phyloP scores from a whole-genome alignment of 768 basidiomycete genomes.

The Naganishia vishniacii region DNA sequence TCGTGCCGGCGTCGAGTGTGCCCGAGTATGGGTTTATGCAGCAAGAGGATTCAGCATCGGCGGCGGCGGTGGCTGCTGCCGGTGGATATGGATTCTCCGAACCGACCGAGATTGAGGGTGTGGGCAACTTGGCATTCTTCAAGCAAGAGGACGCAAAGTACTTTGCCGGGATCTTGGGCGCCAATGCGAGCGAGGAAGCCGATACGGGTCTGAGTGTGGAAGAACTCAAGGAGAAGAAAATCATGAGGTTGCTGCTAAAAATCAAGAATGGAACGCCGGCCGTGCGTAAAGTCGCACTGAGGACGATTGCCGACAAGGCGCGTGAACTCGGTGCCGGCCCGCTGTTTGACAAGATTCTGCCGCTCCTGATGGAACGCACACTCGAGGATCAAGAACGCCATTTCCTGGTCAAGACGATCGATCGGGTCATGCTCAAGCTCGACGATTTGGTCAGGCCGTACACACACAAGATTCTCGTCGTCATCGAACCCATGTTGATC shows the following conservation, averaged over 20 bases:
- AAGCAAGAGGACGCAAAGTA: conserved; percentile 97
- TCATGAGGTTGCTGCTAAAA: conserved; percentile 93
- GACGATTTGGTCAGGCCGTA: conserved; percentile 98
- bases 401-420: conserved; percentile 96
- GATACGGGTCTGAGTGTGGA: conserved; percentile 87
- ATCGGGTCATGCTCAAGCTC: conserved; percentile 95
- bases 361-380: conserved; percentile 76
- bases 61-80: conserved; percentile 77
- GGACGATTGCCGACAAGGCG: conserved; percentile 98
- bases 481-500: conserved; percentile 96
- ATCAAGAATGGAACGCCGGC: conserved; percentile 99
- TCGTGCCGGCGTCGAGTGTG: conserved; percentile 53
- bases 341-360: conserved; percentile 96
- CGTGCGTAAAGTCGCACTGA: conserved; percentile 91
- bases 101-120: conserved; percentile 95
- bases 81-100: conserved; percentile 74
- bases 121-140: conserved; percentile 94
- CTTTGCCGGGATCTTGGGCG: conserved; percentile 75
- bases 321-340: conserved; percentile 97
- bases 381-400: conserved; percentile 98
- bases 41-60: conserved; percentile 80
- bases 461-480: conserved; percentile 98
- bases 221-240: conserved; percentile 99
- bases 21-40: conserved; percentile 83
- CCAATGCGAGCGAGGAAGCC: conserved; percentile 64